Percentiles rank a stretch among this genome's conserved stretches.
Conservation (phyloP, 805 yeast genomes). For the Wickerhamiella shivajii region DNA sequence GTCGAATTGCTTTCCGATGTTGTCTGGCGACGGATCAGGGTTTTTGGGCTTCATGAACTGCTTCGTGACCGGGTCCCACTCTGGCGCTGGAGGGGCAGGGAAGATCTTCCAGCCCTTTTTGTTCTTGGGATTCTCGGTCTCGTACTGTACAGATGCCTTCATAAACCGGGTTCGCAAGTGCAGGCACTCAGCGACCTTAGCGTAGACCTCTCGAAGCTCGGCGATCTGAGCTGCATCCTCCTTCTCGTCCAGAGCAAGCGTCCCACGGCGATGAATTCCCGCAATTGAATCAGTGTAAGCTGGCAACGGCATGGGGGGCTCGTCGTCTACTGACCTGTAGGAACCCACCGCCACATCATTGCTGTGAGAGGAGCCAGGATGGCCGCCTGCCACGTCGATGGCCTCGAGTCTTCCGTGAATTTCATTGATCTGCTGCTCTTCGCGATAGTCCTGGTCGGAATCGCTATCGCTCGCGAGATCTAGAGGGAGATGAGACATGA, state of each 20-base stretch:
- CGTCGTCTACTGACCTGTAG: too few species aligned
- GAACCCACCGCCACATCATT: too few species aligned
- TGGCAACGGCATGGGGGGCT: too few species aligned
- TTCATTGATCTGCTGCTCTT: slow-evolving; percentile 13
- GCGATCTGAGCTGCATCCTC: slow-evolving; percentile 23
- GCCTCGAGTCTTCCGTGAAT: slow-evolving; percentile 18
- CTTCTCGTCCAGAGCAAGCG: slow-evolving; percentile 15
- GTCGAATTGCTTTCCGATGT: slow-evolving; percentile 40
- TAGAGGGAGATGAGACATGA: slow-evolving; percentile 3
- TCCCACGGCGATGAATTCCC: slow-evolving; percentile 9
- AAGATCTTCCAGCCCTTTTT: slow-evolving; percentile 57
- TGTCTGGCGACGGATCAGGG: slow-evolving; percentile 27
- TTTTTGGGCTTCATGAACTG: slow-evolving; percentile 27
- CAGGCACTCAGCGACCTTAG: slow-evolving; percentile 36
- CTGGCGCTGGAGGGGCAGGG: slow-evolving; percentile 90
- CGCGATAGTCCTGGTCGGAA: slow-evolving; percentile 13
- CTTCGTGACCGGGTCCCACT: slow-evolving; percentile 52
- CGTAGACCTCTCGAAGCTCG: slow-evolving; percentile 26
- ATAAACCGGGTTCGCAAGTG: slow-evolving; percentile 66
- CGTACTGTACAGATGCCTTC: slow-evolving; percentile 53
- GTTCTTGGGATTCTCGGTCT: slow-evolving; percentile 76
- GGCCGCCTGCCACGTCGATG: slow-evolving; percentile 12
- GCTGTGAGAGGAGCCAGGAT: too few species aligned
- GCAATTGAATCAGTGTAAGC: too few species aligned
- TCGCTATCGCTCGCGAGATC: slow-evolving; percentile 10